Conservation (phyloP, 192 early-diverging fungal species). For the Backusella parvicylindrica region DNA sequence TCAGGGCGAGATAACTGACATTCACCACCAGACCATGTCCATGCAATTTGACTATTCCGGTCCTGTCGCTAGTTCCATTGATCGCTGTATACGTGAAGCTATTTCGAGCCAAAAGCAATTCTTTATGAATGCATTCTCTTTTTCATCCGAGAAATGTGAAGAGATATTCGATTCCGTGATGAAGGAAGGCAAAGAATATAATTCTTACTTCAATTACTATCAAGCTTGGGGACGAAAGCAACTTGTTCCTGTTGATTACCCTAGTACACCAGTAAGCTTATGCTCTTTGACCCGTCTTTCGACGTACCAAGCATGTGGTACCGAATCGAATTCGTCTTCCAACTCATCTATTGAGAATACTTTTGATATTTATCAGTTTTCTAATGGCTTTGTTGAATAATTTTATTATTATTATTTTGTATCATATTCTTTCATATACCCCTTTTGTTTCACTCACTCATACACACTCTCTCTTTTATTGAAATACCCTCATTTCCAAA, state of each 20-base stretch:
- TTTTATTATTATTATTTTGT: background rate
- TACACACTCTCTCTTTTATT: background rate
- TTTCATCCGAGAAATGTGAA: background rate
- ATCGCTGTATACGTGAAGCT: background rate
- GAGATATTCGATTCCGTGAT: background rate
- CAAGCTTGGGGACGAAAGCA: background rate
- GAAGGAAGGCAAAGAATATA: background rate
- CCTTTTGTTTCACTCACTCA: background rate
- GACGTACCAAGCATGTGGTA: background rate
- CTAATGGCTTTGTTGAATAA: conserved; percentile 1
- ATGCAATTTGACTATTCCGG: background rate
- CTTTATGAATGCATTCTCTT: background rate
- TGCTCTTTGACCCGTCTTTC: background rate
- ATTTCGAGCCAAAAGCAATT: background rate
- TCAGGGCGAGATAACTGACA: conserved; percentile 8
- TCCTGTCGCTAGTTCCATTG: background rate
- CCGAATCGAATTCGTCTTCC: background rate
- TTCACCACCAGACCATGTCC: conserved; percentile 3
- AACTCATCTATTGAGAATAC: background rate
- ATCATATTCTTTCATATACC: background rate
- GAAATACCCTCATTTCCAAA: background rate
- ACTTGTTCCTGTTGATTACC: background rate
- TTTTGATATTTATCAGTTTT: conserved; percentile 8
- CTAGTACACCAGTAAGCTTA: background rate
- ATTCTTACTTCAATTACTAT: conserved; percentile 13